A percentile compares a stretch with the other conserved stretches of the same genome.
These are phyloP conservation scores for Sporisorium exsertum DNA, from an alignment of 1,284 basidiomycete species.

Conservation along the genomic window DNA sequence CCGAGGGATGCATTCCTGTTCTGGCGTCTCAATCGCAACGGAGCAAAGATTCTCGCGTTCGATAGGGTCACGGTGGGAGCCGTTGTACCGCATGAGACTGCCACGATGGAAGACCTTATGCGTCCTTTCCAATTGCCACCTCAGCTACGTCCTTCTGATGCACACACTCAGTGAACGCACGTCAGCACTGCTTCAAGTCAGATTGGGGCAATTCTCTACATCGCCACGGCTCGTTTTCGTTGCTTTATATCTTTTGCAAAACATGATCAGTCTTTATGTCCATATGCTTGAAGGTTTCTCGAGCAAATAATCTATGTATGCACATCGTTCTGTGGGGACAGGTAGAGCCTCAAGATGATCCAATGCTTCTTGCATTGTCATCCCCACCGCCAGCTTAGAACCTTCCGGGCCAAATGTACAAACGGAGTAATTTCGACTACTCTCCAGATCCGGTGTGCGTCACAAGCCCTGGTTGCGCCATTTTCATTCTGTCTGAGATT, in stretches of 20 bases:
- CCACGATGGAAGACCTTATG: neutral
- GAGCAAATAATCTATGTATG: neutral
- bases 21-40: neutral
- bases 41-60: neutral
- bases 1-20: neutral
- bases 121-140: too few species aligned
- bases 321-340: too few species aligned
- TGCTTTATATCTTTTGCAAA: too few species aligned
- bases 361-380: constrained; percentile 12
- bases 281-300: neutral
- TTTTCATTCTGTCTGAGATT: constrained; percentile 4
- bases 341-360: neutral
- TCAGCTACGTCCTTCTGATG: neutral
- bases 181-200: too few species aligned
- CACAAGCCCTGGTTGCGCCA: neutral
- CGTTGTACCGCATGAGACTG: neutral
- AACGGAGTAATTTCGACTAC: constrained; percentile 6
- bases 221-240: too few species aligned
- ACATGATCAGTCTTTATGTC: too few species aligned
- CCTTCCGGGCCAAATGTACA: constrained; percentile 17
- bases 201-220: too few species aligned
- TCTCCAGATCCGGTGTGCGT: constrained; percentile 19
- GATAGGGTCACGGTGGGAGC: neutral
- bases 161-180: too few species aligned
- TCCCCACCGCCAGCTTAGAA: neutral